Base-by-base conservation (phyloP, 768 basidiomycete genomes). In the Termitomyces heimii region DNA sequence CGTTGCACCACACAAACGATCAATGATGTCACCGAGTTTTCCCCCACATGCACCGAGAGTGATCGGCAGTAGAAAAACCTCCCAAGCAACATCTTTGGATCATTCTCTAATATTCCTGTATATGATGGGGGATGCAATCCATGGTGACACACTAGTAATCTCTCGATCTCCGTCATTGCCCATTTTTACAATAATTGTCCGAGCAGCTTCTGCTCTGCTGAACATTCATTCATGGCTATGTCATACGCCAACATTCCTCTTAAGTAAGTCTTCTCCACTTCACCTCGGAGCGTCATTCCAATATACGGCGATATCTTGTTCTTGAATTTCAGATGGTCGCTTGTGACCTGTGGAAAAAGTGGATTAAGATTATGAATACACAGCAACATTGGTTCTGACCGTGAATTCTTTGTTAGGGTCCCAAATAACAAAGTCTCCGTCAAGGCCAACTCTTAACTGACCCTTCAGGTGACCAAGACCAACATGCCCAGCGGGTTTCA, bases 291-390 rank as follows among this genome's bases (percentile, higher is more conserved):
- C 18, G 65, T 76, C 64, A 82, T 74, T 5, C 94, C 94, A 62
- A 90, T 82, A 68, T 95, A 98, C 2, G 96, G 91, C 4, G 92
- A 91, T 20, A 97, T 66, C 71, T 94, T 95, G 74, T 98, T 98
- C 77, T 93, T 97, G 80, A 96, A 98, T 53, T 85, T 78, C 13
- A 98, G 75, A 13, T 71, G 66, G 9, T 88, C 86, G 66, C 81
- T 81, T 28, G 85, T 85, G 24, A 94, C 88, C 92, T 94, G 58
- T 20, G 2, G 22, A 54, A 20, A 51, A 43, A 34, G 42, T 50
- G 13, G 26, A 28, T 53, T n/a, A 55, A 48, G n/a, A 20, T 55
- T 28, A 14, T 29, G 18, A 18, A 46, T 24, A 10, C 18, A 14
- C n/a, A 29, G 29, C 37, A 12, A 39, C 10, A 26, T 16, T 28